Conservation (phyloP, 2,329 filamentous ascomycete genomes). For the Albophoma yamanashiensis region DNA sequence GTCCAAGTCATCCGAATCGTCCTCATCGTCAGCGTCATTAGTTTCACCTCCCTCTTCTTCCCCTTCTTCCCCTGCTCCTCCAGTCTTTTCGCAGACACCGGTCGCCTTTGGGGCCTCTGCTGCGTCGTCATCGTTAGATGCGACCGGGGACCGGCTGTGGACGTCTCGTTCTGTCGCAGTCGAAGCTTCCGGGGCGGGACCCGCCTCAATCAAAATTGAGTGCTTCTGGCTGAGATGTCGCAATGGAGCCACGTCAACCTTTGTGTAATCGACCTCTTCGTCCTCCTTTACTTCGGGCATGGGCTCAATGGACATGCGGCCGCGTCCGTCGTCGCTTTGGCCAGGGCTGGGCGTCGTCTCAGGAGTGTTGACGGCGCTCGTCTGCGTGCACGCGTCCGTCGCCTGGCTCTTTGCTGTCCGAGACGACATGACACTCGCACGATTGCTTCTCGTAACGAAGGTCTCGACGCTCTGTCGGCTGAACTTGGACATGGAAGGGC, state of each 20-base stretch:
- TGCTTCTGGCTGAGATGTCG: conserved; percentile 30
- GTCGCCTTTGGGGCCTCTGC: conserved; percentile 12
- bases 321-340: conserved; percentile 41
- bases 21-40: conserved; percentile 27
- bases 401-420: conserved; percentile 59
- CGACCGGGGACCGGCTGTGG: background rate
- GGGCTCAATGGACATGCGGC: conserved; percentile 28
- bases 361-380: conserved; percentile 40
- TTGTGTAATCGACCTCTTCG: conserved; percentile 48
- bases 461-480: conserved; percentile 62
- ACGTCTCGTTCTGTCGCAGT: background rate
- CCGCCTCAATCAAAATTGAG: conserved; percentile 23
- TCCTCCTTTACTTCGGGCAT: conserved; percentile 11
- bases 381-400: conserved; percentile 60
- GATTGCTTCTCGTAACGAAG: conserved; percentile 45
- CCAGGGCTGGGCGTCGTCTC: conserved; percentile 44
- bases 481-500: conserved; percentile 52
- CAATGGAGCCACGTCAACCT: conserved; percentile 42
- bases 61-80: conserved; percentile 11
- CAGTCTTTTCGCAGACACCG: conserved; percentile 13
- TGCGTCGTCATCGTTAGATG: conserved; percentile 13
- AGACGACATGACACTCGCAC: conserved; percentile 66
- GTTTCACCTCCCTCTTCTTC: conserved; percentile 13
- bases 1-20: conserved; percentile 35
- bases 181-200: background rate